phyloP scores from a whole-genome alignment of 1,139 yeast species.

The Trichomonascaceae sp. region DNA sequence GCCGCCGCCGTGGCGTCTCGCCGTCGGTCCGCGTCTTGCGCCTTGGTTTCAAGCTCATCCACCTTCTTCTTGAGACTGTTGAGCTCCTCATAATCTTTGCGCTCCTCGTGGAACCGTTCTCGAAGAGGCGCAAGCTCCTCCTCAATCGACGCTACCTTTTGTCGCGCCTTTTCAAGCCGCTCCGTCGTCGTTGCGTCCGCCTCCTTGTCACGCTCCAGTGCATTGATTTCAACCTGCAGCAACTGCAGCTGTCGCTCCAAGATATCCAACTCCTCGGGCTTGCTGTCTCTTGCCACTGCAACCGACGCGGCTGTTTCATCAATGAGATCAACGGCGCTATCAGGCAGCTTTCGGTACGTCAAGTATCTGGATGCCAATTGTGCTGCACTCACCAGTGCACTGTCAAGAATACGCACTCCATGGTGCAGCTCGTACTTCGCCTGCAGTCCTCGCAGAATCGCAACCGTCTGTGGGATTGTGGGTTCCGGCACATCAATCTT shows the following conservation, averaged over 20 bases:
- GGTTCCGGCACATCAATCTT: constrained; percentile 94
- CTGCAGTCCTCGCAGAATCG: constrained; percentile 91
- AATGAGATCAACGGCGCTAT: constrained; percentile 91
- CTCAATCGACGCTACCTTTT: constrained; percentile 68
- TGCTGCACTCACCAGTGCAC: constrained; percentile 91
- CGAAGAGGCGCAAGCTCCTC: constrained; percentile 79
- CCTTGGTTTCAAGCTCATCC: constrained; percentile 86
- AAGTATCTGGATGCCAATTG: constrained; percentile 89
- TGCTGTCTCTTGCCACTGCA: constrained; percentile 95
- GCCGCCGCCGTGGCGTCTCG: constrained; percentile 92
- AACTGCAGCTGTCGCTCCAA: constrained; percentile 86
- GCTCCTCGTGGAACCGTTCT: constrained; percentile 76
- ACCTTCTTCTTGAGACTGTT: constrained; percentile 79
- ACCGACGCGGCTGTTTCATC: constrained; percentile 97
- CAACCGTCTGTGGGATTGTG: constrained; percentile 82
- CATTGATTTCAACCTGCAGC: constrained; percentile 89
- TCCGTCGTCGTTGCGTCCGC: constrained; percentile 82
- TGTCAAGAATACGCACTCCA: constrained; percentile 91
- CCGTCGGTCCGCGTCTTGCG: constrained; percentile 93
- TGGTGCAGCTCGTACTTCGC: constrained; percentile 95
- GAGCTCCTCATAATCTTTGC: constrained; percentile 82
- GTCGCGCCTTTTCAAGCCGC: constrained; percentile 64
- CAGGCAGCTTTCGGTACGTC: constrained; percentile 93
- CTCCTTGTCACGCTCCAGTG: constrained; percentile 89
- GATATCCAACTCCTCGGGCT: constrained; percentile 91